phyloP scores from a whole-genome alignment of 768 basidiomycete species.

The Pleurotus sapidus region DNA sequence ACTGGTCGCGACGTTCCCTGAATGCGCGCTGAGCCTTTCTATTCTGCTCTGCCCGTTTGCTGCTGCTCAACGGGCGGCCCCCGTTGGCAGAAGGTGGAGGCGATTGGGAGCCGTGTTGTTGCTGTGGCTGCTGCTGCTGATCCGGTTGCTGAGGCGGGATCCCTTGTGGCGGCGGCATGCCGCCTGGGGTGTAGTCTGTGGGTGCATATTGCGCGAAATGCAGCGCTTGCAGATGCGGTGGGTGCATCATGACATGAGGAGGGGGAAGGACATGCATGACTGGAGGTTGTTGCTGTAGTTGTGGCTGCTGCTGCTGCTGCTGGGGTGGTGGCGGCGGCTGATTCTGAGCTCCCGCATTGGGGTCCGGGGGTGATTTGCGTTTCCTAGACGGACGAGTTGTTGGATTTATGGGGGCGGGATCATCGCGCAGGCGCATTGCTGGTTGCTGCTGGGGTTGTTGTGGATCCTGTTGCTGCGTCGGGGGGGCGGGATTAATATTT shows the following conservation, averaged over 20 bases:
- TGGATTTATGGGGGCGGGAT: slow-evolving; percentile 44
- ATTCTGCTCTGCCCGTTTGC: slow-evolving; percentile 92
- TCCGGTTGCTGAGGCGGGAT: slow-evolving; percentile 23
- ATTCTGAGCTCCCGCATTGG: slow-evolving; percentile 24
- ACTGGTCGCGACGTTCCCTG: slow-evolving; percentile 88
- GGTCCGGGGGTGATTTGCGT: slow-evolving; percentile 61
- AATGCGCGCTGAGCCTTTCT: slow-evolving; percentile 93
- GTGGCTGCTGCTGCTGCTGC: slow-evolving; percentile 27
- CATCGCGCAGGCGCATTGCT: slow-evolving; percentile 63
- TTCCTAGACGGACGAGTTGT: slow-evolving; percentile 52
- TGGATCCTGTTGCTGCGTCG: slow-evolving; percentile 18
- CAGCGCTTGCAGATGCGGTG: slow-evolving; percentile 31
- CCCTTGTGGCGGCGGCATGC: slow-evolving; percentile 36
- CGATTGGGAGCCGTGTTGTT: slow-evolving; percentile 23
- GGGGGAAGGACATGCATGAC: slow-evolving; percentile 56
- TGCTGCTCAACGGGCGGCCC: slow-evolving; percentile 66
- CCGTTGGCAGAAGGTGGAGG: slow-evolving; percentile 24
- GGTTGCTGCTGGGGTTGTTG: slow-evolving; percentile 15
- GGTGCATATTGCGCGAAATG: slow-evolving; percentile 49
- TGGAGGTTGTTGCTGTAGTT: slow-evolving; percentile 25
- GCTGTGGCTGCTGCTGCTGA: slow-evolving; percentile 18
- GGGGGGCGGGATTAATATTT: slow-evolving; percentile 17
- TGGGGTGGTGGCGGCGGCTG: slow-evolving; percentile 25
- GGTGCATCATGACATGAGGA: slow-evolving; percentile 51
- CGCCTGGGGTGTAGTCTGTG: slow-evolving; percentile 54